Base-by-base conservation (phyloP, 768 basidiomycete species). In the Scleroderma citrinum region DNA sequence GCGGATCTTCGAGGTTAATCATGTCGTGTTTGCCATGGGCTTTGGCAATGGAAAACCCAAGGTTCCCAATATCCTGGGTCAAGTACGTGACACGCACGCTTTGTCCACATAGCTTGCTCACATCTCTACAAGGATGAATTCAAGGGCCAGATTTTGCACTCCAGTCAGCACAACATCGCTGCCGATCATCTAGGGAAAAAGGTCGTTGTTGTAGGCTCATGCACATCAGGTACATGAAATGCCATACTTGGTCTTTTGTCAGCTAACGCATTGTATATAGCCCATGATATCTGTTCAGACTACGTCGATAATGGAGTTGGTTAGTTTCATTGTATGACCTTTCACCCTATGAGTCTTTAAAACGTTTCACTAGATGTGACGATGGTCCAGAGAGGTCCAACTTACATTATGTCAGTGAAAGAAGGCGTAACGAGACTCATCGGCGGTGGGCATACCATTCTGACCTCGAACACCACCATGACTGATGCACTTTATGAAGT, bases 161-260 rank as follows among this genome's bases (percentile, higher is more conserved):
- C 84, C 0, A 71, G 63, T 5, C 58, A 73, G 26, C 79, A 86
- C 62, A 71, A 74, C 34, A 68, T 62, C n/a, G 81, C 82, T 0
- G 64, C 68, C 8, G 79, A 80, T 35, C 81, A 82, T 55, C 40
- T 60, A 2, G 85, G 83, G 13, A 87, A 87, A 67, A 87, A 82
- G 58, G 83, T 86, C 0, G 71, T 82, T 3, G 78, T 89, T 2
- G 67, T 88, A 3, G 86, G 86, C 2, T 74, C 84, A 14, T 80
- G 80, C 46, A 85, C 82, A 12, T 83, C 79, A 2, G 75, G 76
- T 74, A 50, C n/a, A 51, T 39, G 6, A 68, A 12, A 66, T 66
- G 70, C 31, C 17, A 16, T 12, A 48, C 17, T 26, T 39, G 35
- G 14, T 44, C 6, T 10, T 14, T 12, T n/a, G 14, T 48, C 37